Evolutionary conservation across 345 rosid genomes (phyloP), one percentile per base, ranked within the genome.

Genomic region (Sisymbrium altissimum): DNA sequence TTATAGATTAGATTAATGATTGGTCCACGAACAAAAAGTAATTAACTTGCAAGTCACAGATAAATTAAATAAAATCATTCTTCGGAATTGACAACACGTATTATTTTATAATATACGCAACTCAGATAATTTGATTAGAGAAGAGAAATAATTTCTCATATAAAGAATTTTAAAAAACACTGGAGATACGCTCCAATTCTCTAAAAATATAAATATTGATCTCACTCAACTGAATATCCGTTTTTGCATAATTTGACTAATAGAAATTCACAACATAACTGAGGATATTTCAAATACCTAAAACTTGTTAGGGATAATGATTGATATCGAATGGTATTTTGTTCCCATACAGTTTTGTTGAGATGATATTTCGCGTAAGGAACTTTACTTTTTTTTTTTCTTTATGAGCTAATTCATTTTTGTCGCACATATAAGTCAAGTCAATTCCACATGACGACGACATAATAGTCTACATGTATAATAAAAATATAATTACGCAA

Each of bases 1-100:
- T 48, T 49, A 40, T 52, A 41, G 27, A 58, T 66, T 6, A 29
- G 48, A 58, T 66, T 50, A 40, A 74, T 74, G 72, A 73, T 73
- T 17, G 30, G 60, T 66, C 67, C 54, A 74, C 62, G 39, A 9
- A 9, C 35, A 58, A 38, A 74, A 58, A 9, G 1, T 57, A 57
- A 66, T 12, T 13, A 35, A 57, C 38, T 36, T 56, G 17, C 15
- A 35, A 66, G 66, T 66, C 49, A 58, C 36, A 66, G 43, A 38
- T 46, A 35, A 17, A 23, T 35, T 9, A 48, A 17, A 27, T 45
- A 29, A 18, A 73, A 57, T 18, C 45, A 14, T 1, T 36, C 2
- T 56, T 39, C 38, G 6, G 57, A 73, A 33, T 21, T 17, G 65
- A 64, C 71, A 23, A 17, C 58, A 35, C 65, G 50, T n/a, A n/a